Percentiles rank a stretch among this genome's conserved stretches.
These are phyloP conservation scores for Musa acuminata DNA, from an alignment of 176 grass and related monocot species.

Conservation along the genomic window DNA sequence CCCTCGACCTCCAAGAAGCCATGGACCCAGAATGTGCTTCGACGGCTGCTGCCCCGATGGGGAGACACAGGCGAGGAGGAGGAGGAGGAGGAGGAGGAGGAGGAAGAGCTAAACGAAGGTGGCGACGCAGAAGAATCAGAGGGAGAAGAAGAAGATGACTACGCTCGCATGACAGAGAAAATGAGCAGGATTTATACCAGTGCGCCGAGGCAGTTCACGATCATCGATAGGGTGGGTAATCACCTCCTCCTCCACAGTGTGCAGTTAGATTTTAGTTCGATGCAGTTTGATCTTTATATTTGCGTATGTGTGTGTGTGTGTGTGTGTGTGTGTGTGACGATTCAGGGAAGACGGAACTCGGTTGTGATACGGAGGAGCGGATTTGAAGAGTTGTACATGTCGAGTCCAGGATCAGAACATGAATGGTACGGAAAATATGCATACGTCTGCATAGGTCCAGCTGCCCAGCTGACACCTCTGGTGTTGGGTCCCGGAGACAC, in stretches of 20 bases:
- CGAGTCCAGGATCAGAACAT: constrained; percentile 67
- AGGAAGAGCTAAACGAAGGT: background rate
- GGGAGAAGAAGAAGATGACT: constrained; percentile 66
- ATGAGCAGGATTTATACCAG: constrained; percentile 54
- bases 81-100: background rate
- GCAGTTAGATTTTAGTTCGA: background rate
- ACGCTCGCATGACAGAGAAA: constrained; percentile 45
- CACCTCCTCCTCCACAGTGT: background rate
- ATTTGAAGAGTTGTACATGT: constrained; percentile 63
- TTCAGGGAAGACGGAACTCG: constrained; percentile 73
- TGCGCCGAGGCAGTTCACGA: constrained; percentile 55
- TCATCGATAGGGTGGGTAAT: constrained; percentile 56
- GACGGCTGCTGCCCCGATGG: background rate
- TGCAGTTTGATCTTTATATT: too few relatives aligned
- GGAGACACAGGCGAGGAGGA: background rate
- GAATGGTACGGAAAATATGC: constrained; percentile 71
- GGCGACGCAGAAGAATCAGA: constrained; percentile 24
- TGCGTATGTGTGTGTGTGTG: too few relatives aligned
- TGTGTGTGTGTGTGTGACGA: background rate
- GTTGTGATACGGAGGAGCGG: constrained; percentile 50
- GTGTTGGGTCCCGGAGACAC: constrained; percentile 33
- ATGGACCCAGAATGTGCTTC: constrained; percentile 20
- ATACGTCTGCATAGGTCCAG: constrained; percentile 55
- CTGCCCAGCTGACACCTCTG: constrained; percentile 35
- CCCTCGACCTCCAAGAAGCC: background rate